These are phyloP conservation scores for Forsythia viridissima DNA, from an alignment of 257 asterid species.

Conservation along the genomic window DNA sequence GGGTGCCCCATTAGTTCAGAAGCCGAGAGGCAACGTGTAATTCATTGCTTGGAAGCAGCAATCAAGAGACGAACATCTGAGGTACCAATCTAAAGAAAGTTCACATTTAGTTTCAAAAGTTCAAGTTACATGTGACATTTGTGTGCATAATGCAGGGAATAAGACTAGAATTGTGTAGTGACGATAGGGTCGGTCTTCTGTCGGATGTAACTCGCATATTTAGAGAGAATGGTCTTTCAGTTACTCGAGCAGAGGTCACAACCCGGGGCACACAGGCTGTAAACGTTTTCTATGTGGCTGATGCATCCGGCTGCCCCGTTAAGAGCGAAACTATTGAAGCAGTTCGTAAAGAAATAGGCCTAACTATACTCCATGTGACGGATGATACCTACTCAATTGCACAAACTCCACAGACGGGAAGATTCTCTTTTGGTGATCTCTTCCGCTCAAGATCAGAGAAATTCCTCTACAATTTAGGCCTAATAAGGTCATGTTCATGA, in stretches of 20 bases:
- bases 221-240: conserved; percentile 58
- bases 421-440: conserved; percentile 63
- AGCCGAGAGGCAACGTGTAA: conserved; percentile 49
- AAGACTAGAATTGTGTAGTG: conserved; percentile 48
- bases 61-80: conserved; percentile 51
- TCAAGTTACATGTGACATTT: background rate
- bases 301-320: conserved; percentile 43
- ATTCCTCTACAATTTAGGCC: conserved; percentile 66
- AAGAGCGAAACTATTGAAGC: conserved; percentile 47
- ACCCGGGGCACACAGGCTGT: conserved; percentile 46
- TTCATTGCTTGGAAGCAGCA: conserved; percentile 62
- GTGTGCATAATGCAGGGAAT: conserved; percentile 40
- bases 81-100: conserved; percentile 26
- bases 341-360: conserved; percentile 46
- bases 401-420: conserved; percentile 45
- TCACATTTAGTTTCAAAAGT: background rate
- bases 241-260: conserved; percentile 53
- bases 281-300: conserved; percentile 48
- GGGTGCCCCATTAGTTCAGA: conserved; percentile 56
- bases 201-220: conserved; percentile 59
- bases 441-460: conserved; percentile 75
- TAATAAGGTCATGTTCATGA: conserved; percentile 59
- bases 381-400: conserved; percentile 33
- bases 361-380: conserved; percentile 40
- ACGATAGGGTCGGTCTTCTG: conserved; percentile 53